A percentile compares a stretch with the other conserved stretches of the same genome.
phyloP scores from a whole-genome alignment of 768 basidiomycete species.

The Russula sp. region DNA sequence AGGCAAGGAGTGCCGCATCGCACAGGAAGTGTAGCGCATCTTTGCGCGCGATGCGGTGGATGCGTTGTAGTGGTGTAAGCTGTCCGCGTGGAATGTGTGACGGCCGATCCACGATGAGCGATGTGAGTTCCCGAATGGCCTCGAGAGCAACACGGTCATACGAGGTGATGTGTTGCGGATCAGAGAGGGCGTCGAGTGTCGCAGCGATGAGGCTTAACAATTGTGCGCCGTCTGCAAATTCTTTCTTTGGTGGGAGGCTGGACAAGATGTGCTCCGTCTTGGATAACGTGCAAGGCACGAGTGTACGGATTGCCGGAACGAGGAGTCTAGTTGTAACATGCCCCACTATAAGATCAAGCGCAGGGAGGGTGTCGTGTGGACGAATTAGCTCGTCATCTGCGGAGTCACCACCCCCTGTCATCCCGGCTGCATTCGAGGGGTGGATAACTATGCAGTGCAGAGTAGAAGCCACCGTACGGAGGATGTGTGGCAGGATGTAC shows the following conservation, averaged over 20 bases:
- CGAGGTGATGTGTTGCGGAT: background rate
- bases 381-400: background rate
- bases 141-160: slow-evolving; percentile 7
- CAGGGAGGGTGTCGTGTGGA: background rate
- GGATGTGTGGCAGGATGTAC: background rate
- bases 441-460: background rate
- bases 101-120: background rate
- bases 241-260: background rate
- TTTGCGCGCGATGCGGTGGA: slow-evolving; percentile 15
- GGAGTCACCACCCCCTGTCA: background rate
- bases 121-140: slow-evolving; percentile 8
- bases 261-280: slow-evolving; percentile 1
- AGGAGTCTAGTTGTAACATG: background rate
- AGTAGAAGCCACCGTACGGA: background rate
- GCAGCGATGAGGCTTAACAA: background rate
- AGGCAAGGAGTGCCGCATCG: background rate
- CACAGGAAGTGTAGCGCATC: slow-evolving; percentile 16
- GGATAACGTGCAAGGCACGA: slow-evolving; percentile 8
- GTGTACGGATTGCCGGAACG: slow-evolving; percentile 6
- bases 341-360: slow-evolving; percentile 2
- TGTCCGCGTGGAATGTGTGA: background rate
- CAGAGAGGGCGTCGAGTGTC: background rate
- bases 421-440: background rate
- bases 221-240: background rate
- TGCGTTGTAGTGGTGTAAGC: background rate